These are phyloP conservation scores for Murraya koenigii DNA, from an alignment of 345 rosid species.

Conservation along the genomic window DNA sequence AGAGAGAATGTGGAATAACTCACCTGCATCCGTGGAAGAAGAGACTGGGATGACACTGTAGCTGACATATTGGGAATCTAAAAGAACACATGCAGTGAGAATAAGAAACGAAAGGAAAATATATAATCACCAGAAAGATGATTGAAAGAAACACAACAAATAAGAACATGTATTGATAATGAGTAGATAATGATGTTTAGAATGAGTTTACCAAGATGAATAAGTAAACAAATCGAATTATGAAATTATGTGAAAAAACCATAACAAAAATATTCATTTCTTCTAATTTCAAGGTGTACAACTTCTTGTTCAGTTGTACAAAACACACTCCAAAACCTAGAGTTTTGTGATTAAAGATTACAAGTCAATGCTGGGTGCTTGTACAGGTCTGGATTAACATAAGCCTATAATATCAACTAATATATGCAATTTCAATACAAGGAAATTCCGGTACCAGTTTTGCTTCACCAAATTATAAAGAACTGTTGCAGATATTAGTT, in stretches of 20 bases:
- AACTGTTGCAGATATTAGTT: too few relatives aligned
- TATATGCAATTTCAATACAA: background rate
- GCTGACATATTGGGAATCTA: slow-evolving; percentile 88
- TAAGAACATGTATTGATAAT: background rate
- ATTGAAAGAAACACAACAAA: background rate
- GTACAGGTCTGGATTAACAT: background rate
- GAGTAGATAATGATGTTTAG: background rate
- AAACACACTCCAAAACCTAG: background rate
- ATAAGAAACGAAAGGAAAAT: background rate
- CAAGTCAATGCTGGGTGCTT: background rate
- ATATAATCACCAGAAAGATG: background rate
- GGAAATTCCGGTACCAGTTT: background rate
- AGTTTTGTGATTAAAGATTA: background rate
- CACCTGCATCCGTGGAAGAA: slow-evolving; percentile 78
- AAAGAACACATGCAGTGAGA: slow-evolving; percentile 10
- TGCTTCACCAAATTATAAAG: background rate
- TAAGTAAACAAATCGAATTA: background rate
- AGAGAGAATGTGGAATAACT: slow-evolving; percentile 3
- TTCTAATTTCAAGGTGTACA: background rate
- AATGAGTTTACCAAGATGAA: background rate
- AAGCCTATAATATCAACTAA: background rate
- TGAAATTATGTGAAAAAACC: background rate
- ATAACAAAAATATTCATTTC: background rate
- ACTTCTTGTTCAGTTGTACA: background rate
- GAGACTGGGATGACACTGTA: slow-evolving; percentile 69